Conservation (phyloP, 2,329 filamentous ascomycete species). For the Colletotrichum viniferum region DNA sequence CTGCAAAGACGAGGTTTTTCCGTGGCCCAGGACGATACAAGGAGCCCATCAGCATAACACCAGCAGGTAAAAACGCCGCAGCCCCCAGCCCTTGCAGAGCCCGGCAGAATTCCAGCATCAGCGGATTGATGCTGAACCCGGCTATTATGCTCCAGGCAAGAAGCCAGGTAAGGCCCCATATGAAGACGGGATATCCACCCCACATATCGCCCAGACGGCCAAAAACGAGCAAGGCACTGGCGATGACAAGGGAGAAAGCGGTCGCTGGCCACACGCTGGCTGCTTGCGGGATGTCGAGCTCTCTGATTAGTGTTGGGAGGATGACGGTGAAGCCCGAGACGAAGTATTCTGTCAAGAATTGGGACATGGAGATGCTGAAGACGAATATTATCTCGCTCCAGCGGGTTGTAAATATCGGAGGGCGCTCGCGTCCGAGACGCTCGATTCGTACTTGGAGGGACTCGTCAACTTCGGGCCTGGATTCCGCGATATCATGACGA, state of each 20-base stretch:
- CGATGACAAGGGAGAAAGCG: not conserved
- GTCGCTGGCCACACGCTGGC: not conserved
- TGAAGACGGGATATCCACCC: not conserved
- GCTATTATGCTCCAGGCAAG: not conserved
- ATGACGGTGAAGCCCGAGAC: not conserved
- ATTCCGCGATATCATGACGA: not conserved
- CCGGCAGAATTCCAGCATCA: not conserved
- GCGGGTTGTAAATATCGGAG: not conserved
- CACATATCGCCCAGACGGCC: not conserved
- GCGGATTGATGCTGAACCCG: not conserved
- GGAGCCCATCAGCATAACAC: not conserved
- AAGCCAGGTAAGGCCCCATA: not conserved
- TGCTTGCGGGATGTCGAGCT: not conserved
- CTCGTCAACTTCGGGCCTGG: not conserved
- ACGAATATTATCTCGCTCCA: not conserved
- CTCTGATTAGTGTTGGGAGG: not conserved
- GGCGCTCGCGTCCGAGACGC: not conserved
- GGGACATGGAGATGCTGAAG: slow-evolving; percentile 1
- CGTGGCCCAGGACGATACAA: not conserved
- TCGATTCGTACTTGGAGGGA: not conserved
- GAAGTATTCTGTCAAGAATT: not conserved
- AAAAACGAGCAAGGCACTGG: not conserved
- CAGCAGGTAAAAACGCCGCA: not conserved
- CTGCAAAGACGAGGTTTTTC: not conserved
- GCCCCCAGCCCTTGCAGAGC: not conserved